Evolutionary conservation across 2,329 filamentous ascomycete species (phyloP).

Genomic region (Leptographium lundbergii): DNA sequence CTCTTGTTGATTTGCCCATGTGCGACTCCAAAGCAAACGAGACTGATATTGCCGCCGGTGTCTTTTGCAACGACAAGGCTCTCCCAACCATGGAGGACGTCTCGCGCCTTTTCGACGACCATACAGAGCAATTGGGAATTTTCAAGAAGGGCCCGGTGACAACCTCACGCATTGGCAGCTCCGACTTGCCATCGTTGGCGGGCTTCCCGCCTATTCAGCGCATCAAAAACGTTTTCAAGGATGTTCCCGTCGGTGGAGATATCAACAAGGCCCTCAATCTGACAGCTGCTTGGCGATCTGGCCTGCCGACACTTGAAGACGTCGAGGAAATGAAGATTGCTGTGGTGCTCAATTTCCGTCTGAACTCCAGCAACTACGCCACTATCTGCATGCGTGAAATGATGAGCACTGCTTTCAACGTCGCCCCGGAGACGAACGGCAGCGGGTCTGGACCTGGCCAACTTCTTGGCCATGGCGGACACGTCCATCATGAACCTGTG

Average conservation of each 20-base stretch:
- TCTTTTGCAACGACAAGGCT: neutral
- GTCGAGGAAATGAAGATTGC: conserved; percentile 19
- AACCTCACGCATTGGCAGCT: neutral
- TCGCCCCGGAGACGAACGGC: neutral
- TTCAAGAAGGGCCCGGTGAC: neutral
- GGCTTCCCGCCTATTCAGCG: neutral
- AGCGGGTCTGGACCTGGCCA: neutral
- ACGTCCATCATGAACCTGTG: neutral
- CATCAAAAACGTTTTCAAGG: conserved; percentile 10
- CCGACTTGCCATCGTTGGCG: neutral
- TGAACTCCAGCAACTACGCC: conserved; percentile 24
- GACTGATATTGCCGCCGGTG: neutral
- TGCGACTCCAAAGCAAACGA: neutral
- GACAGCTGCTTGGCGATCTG: conserved; percentile 8
- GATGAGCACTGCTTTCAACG: conserved; percentile 10
- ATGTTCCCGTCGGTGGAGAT: neutral
- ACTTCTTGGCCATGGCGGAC: conserved; percentile 1
- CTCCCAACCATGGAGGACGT: conserved; percentile 1
- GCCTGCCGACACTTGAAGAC: conserved; percentile 3
- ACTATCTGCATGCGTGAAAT: conserved; percentile 25
- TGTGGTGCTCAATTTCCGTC: conserved; percentile 23
- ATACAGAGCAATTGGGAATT: neutral
- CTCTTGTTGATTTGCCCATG: neutral
- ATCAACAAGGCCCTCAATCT: conserved; percentile 10
- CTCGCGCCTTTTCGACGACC: neutral